Conservation (phyloP, 2,329 filamentous ascomycete species). For the Helotiales sp. region DNA sequence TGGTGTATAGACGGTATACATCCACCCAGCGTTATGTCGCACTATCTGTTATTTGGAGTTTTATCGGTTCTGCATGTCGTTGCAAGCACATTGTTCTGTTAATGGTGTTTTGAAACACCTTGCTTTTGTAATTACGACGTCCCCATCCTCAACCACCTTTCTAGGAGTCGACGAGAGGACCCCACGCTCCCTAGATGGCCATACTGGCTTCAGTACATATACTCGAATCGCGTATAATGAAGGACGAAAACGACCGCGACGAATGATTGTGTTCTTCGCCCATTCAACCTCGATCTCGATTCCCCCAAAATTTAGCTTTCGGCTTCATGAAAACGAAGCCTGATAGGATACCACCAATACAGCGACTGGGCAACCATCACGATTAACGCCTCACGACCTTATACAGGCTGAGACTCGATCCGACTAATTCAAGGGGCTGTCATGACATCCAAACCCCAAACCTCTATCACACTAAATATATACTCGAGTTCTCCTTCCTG, state of each 20-base stretch:
- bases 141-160: conserved; percentile 1
- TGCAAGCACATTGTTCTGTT: conserved; percentile 13
- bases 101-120: conserved; percentile 11
- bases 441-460: conserved; percentile 8
- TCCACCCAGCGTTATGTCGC: conserved; percentile 17
- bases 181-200: conserved; percentile 19
- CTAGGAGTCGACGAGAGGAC: conserved; percentile 15
- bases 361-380: conserved; percentile 38
- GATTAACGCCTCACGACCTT: conserved; percentile 34
- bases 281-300: conserved; percentile 23
- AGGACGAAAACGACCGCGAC: conserved; percentile 12
- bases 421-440: conserved; percentile 17
- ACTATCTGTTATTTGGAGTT: conserved; percentile 19
- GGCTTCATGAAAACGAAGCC: conserved; percentile 18
- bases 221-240: conserved; percentile 12
- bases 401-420: conserved; percentile 18
- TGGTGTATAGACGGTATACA: conserved; percentile 18
- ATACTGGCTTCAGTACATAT: conserved; percentile 27
- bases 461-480: conserved; percentile 2
- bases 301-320: conserved; percentile 23
- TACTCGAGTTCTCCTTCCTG: conserved; percentile 15
- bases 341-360: conserved; percentile 34
- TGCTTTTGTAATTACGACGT: conserved; percentile 27
- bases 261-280: conserved; percentile 22
- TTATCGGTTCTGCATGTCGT: conserved; percentile 11